These are phyloP conservation scores for Cicer bijugum DNA, from an alignment of 306 rosid species.

Conservation along the genomic window DNA sequence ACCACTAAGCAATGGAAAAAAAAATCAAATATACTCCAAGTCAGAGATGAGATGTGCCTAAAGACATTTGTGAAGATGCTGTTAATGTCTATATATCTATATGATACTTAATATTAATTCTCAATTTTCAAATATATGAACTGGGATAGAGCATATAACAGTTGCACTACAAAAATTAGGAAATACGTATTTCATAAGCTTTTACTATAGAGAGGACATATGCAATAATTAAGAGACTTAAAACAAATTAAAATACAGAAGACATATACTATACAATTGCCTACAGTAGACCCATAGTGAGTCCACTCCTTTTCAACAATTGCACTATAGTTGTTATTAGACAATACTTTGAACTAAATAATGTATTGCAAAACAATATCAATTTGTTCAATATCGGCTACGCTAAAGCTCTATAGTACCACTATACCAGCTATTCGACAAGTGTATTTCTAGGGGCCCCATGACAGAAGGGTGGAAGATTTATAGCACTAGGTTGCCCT, in stretches of 20 bases:
- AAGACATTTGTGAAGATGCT: background rate
- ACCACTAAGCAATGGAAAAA: slow-evolving; percentile 40
- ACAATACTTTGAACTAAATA: too few relatives aligned
- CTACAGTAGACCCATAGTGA: background rate
- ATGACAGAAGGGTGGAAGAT: background rate
- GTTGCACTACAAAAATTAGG: background rate
- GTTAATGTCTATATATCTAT: background rate
- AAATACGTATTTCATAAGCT: background rate
- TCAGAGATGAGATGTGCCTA: slow-evolving; percentile 19
- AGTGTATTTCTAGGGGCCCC: too few relatives aligned
- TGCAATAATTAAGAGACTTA: background rate
- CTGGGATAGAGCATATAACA: background rate
- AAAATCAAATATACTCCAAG: background rate
- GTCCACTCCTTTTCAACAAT: background rate
- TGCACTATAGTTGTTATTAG: too few relatives aligned
- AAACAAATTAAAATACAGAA: too few relatives aligned
- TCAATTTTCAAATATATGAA: background rate
- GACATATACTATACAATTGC: too few relatives aligned
- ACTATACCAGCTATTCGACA: too few relatives aligned
- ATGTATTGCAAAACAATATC: too few relatives aligned
- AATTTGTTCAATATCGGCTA: too few relatives aligned
- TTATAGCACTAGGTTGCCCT: background rate
- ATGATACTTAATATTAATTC: slow-evolving; percentile 15
- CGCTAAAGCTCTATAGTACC: too few relatives aligned
- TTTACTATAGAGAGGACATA: slow-evolving; percentile 8